A percentile compares a stretch with the other conserved stretches of the same genome.
phyloP scores from a whole-genome alignment of 108 stramenopile species.

The Nitzschia sp. region DNA sequence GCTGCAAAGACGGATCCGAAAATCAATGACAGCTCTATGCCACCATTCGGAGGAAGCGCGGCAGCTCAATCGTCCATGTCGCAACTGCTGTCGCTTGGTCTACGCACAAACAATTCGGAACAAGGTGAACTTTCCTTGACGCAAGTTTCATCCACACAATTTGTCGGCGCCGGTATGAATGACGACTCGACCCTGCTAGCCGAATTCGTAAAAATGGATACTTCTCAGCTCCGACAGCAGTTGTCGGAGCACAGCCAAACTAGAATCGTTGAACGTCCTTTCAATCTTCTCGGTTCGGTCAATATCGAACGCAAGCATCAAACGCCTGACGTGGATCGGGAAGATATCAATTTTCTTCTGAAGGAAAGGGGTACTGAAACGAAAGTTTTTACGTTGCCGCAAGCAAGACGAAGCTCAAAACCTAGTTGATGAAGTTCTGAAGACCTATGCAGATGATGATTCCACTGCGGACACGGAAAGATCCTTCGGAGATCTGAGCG shows the following conservation, averaged over 20 bases:
- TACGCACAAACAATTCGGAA: background rate
- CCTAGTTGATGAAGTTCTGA: too few relatives aligned
- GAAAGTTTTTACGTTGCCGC: too few relatives aligned
- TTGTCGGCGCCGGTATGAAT: too few relatives aligned
- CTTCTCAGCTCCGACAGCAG: background rate
- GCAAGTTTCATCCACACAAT: background rate
- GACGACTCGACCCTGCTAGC: slow-evolving; percentile 20
- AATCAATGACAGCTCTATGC: background rate
- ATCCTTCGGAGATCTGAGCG: background rate
- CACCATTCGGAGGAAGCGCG: background rate
- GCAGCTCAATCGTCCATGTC: background rate
- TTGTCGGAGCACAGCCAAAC: too few relatives aligned
- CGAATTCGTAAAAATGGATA: slow-evolving; percentile 36
- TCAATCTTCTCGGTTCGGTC: too few relatives aligned
- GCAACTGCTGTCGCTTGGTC: background rate
- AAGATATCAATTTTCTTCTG: too few relatives aligned
- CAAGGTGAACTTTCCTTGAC: background rate
- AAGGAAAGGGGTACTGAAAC: background rate
- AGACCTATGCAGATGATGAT: too few relatives aligned
- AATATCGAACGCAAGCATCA: too few relatives aligned
- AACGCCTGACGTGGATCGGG: too few relatives aligned
- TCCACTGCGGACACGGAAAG: slow-evolving; percentile 3
- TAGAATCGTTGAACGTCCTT: too few relatives aligned
- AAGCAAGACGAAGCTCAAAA: too few relatives aligned
- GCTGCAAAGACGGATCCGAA: background rate